A percentile compares a stretch with the other conserved stretches of the same genome.
phyloP scores from a whole-genome alignment of 495 filamentous ascomycete genomes.

The Jackrogersella minutella region DNA sequence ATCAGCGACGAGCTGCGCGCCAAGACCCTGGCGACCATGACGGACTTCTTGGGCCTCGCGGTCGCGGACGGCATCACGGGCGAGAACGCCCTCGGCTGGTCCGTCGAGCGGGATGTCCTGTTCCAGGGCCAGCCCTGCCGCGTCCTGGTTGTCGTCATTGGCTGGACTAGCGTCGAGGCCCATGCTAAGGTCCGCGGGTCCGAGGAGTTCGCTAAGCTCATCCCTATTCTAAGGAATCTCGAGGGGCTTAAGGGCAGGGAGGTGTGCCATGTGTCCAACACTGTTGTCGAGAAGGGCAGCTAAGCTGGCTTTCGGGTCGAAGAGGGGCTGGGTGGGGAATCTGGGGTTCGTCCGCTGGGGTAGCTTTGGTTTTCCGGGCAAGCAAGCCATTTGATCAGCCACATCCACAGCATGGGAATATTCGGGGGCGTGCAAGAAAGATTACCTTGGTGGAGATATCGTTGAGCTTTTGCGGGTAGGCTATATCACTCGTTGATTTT shows the following conservation, averaged over 20 bases:
- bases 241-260: constrained; percentile 29
- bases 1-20: constrained; percentile 7
- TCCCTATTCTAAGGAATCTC: constrained; percentile 1
- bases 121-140: constrained; percentile 54
- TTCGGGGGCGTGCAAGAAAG: too few species aligned
- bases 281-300: constrained; percentile 4
- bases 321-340: background rate
- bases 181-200: constrained; percentile 59
- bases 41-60: background rate
- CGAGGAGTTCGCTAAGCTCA: constrained; percentile 50
- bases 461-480: too few species aligned
- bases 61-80: constrained; percentile 37
- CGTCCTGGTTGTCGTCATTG: constrained; percentile 52
- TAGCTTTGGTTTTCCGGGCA: background rate
- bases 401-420: too few species aligned
- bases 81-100: constrained; percentile 51
- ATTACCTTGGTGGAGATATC: too few species aligned
- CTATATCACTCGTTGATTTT: too few species aligned
- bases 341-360: background rate
- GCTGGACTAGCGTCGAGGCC: constrained; percentile 64
- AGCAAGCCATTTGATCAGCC: too few species aligned
- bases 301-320: background rate
- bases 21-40: background rate
- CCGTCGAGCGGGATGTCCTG: constrained; percentile 54
- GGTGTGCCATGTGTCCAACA: constrained; percentile 23